Conservation (phyloP, 179 eudicot species). For the Vitellaria paradoxa region DNA sequence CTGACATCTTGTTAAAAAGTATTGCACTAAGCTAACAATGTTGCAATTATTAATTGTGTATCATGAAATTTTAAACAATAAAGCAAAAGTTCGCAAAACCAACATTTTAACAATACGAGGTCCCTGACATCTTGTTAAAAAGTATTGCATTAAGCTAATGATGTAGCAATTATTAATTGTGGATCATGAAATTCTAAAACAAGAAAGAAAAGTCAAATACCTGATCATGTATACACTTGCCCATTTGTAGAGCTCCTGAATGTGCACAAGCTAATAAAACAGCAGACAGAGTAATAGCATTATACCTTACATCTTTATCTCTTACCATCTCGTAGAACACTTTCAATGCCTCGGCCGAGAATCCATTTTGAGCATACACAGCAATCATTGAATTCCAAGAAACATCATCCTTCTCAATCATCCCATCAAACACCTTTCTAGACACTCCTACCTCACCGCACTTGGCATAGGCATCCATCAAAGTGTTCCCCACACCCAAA, state of each 20-base stretch:
- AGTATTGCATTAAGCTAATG: background rate
- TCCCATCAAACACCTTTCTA: conserved; percentile 54
- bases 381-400: conserved; percentile 73
- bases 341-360: conserved; percentile 51
- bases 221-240: conserved; percentile 67
- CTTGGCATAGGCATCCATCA: conserved; percentile 71
- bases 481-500: conserved; percentile 51
- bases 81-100: background rate
- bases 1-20: background rate
- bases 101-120: background rate
- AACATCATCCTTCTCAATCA: conserved; percentile 47
- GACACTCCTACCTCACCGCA: conserved; percentile 54
- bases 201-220: conserved; percentile 16
- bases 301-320: conserved; percentile 30
- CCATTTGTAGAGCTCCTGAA: conserved; percentile 54
- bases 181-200: background rate
- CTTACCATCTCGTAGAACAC: conserved; percentile 50
- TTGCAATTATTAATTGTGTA: background rate
- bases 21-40: background rate
- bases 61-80: background rate
- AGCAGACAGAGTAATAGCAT: conserved; percentile 61
- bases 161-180: background rate
- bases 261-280: conserved; percentile 72
- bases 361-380: conserved; percentile 57
- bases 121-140: background rate